Base-by-base conservation (phyloP, 257 asterid species). In the Capsicum pubescens region DNA sequence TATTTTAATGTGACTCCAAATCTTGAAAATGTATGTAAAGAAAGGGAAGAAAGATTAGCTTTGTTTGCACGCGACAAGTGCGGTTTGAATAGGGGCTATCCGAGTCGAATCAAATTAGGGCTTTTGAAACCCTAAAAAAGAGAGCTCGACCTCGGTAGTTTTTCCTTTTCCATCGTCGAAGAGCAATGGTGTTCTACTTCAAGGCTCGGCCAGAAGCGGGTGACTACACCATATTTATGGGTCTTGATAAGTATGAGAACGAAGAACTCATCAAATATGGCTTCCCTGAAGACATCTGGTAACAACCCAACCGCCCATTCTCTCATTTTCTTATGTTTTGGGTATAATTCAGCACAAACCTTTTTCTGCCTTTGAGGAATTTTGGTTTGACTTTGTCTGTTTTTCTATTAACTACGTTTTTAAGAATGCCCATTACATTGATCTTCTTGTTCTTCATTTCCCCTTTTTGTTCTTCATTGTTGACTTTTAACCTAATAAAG, bases 261-360 rank as follows among this genome's bases (percentile, higher is more conserved):
- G 99, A 95, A 93, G 99, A 95, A 89, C 97, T 95, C 85, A 95
- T 95, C 93, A 95, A 89, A 92, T 95, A 89, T 86, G 98, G 98
- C 76, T 92, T 94, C 78, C 90, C 92, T 52, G 98, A 94, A 87
- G 98, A 95, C 76, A 85, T 95, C 85, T 95, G 99, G 99, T 95
- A 94, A 36, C 9, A 9, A 54, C 32, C 64, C 50, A 5, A 39
- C 44, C 6, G 32, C 50, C 64, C 50, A 2, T 68, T 76, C 70
- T 63, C 16, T 50, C 2, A 46, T 11, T 63, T 82, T 36, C 1
- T 8, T 83, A 36, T 10, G 50, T 54, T 55, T 68, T 46, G 9
- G 9, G 66, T 42, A 50, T 54, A 26, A 21, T 26, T 26, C 5
- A 13, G 21, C 13, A 16, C 60, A 0, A 48, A 21, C 63, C 63